Evolutionary conservation across 345 rosid genomes (phyloP).

Genomic region (Arabis hirsuta): DNA sequence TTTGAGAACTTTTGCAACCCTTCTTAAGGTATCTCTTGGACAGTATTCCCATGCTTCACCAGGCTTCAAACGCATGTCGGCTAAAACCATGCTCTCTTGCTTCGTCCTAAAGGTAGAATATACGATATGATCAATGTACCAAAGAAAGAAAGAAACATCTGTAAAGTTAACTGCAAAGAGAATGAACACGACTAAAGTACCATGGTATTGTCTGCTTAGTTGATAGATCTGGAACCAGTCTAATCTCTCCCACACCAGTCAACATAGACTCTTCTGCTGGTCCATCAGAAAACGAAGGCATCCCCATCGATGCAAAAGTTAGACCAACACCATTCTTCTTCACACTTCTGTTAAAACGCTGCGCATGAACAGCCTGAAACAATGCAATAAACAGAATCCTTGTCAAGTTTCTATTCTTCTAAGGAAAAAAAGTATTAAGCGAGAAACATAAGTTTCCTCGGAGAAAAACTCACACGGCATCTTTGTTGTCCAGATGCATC

Average conservation of each 20-base stretch:
- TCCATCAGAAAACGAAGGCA: conserved; percentile 76
- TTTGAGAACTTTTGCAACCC: conserved; percentile 66
- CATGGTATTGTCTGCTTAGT: conserved; percentile 78
- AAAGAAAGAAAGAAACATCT: background rate
- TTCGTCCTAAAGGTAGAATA: conserved; percentile 52
- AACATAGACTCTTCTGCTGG: conserved; percentile 80
- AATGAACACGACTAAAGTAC: conserved; percentile 42
- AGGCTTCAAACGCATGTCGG: conserved; percentile 82
- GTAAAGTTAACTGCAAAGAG: conserved; percentile 22
- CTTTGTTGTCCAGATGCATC: conserved; percentile 96
- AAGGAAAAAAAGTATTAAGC: background rate
- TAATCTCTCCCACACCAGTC: conserved; percentile 84
- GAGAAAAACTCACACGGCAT: conserved; percentile 74
- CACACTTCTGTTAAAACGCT: conserved; percentile 66
- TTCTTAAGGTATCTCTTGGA: conserved; percentile 86
- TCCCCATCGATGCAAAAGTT: conserved; percentile 82
- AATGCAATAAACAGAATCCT: background rate
- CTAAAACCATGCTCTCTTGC: conserved; percentile 91
- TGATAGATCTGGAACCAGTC: conserved; percentile 84
- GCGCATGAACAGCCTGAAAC: conserved; percentile 75
- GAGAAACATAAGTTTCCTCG: background rate
- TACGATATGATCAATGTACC: conserved; percentile 9
- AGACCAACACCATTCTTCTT: conserved; percentile 80
- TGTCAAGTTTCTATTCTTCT: background rate
- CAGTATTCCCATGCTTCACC: conserved; percentile 96